These are phyloP conservation scores for Botrytis fragariae DNA, from an alignment of 2,329 filamentous ascomycete species.

Conservation along the genomic window DNA sequence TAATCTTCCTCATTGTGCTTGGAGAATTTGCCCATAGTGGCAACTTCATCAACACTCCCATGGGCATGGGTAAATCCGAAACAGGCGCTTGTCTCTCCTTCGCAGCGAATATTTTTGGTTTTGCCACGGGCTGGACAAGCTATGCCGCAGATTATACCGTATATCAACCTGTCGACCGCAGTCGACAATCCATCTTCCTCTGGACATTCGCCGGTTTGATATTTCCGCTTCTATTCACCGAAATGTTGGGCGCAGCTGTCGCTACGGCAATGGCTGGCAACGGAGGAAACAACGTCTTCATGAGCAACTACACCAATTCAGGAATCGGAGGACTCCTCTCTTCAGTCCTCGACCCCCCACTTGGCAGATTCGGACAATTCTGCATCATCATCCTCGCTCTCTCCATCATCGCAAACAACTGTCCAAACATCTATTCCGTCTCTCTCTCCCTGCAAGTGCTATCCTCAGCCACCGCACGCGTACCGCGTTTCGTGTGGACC, in stretches of 20 bases:
- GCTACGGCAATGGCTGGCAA: constrained; percentile 61
- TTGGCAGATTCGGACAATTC: constrained; percentile 70
- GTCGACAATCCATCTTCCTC: constrained; percentile 61
- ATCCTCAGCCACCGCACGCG: constrained; percentile 53
- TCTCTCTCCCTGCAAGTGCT: constrained; percentile 66
- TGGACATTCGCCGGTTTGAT: constrained; percentile 69
- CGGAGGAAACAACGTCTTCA: constrained; percentile 52
- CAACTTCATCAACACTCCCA: constrained; percentile 60
- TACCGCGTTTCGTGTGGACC: constrained; percentile 69
- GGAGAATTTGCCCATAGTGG: constrained; percentile 67
- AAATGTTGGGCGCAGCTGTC: constrained; percentile 70
- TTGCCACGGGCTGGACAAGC: constrained; percentile 70
- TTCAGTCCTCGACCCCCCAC: constrained; percentile 56
- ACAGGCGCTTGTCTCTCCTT: constrained; percentile 63
- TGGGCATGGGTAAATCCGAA: constrained; percentile 57
- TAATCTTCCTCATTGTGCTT: constrained; percentile 70
- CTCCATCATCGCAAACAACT: constrained; percentile 68
- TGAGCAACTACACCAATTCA: constrained; percentile 52
- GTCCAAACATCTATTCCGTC: constrained; percentile 70
- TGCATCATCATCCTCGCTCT: constrained; percentile 65
- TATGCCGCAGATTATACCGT: constrained; percentile 79
- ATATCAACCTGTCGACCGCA: constrained; percentile 65
- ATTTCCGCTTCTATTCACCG: constrained; percentile 68
- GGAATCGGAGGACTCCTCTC: constrained; percentile 66
- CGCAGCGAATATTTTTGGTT: constrained; percentile 63